Evolutionary conservation across 2,329 filamentous ascomycete species (phyloP), one percentile per base, ranked within the genome.

Genomic region (Hymenotorrendiella dingleyae): DNA sequence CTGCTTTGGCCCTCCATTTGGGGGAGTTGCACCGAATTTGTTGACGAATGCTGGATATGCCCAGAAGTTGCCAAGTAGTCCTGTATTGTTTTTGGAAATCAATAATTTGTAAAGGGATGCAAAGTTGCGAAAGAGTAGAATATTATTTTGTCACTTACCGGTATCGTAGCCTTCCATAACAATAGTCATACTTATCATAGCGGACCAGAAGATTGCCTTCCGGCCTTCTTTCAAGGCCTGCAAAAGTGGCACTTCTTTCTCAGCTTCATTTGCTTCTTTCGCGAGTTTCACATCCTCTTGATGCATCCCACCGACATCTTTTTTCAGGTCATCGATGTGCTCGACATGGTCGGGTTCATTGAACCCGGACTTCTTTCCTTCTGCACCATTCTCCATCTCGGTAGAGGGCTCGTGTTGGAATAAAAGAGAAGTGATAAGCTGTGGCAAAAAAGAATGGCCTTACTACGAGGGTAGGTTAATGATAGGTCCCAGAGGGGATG

Each of bases 151-250:
- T n/a, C n/a, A 29, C 10, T 8, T 29, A 29, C 27, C 27, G 16
- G 16, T 57, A 43, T 67, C 65, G 40, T 66, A 67, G 6, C 64
- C 64, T 48, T 66, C 64, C 53, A 55, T 55, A 30, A 55, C 43
- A 11, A 54, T 47, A n/a, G 39, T 40, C 16, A 45, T 37, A 5
- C 49, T 52, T 4, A 55, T 45, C 10, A 54, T 33, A n/a, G 50
- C 28, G 12, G 42, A 47, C 53, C 51, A 55, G 29, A 49, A 46
- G 24, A 55, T 26, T 9, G 53, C 53, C 16, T 91, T 90, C 46
- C 87, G 86, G 58, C 94, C 94, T 3, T 21, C 34, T 12, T 43
- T 45, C 24, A 51, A 24, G 14, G 42, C 46, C 23, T 51, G 43
- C 40, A 36, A 42, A n/a, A 11, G 6, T 14, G 12, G 12, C 7